These are phyloP conservation scores for Daldinia decipiens DNA, from an alignment of 495 filamentous ascomycete species.

Conservation along the genomic window DNA sequence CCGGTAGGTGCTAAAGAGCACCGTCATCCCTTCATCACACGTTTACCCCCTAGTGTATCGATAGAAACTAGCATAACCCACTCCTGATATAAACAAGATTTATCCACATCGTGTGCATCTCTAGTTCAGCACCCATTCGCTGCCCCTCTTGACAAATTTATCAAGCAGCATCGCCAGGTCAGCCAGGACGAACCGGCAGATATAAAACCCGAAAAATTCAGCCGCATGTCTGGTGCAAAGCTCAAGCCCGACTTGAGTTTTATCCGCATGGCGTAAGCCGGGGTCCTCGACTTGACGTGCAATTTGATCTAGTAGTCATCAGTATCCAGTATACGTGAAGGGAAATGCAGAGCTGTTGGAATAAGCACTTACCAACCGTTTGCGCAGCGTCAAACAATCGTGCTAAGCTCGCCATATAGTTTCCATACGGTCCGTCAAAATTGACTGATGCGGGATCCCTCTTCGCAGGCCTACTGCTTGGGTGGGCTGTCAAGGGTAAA, in stretches of 20 bases:
- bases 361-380: conserved; percentile 77
- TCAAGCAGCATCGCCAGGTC: conserved; percentile 90
- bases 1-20: not conserved
- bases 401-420: conserved; percentile 91
- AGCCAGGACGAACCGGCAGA: conserved; percentile 90
- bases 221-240: conserved; percentile 92
- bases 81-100: not conserved
- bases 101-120: not conserved
- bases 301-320: conserved; percentile 79
- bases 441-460: conserved; percentile 73
- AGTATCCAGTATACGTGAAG: not conserved
- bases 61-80: conserved; percentile 6
- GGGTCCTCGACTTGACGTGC: conserved; percentile 95
- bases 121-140: conserved; percentile 85
- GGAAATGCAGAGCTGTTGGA: not conserved
- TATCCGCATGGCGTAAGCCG: conserved; percentile 78
- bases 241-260: conserved; percentile 92
- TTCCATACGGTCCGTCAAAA: conserved; percentile 84
- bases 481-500: conserved; percentile 82
- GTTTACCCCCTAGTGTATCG: not conserved
- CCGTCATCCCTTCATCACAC: conserved; percentile 15
- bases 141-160: conserved; percentile 96
- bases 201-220: conserved; percentile 97
- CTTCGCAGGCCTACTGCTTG: conserved; percentile 67
- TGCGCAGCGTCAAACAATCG: conserved; percentile 94